These are phyloP conservation scores for Candida ulmi DNA, from an alignment of 805 yeast genomes.

Conservation along the genomic window DNA sequence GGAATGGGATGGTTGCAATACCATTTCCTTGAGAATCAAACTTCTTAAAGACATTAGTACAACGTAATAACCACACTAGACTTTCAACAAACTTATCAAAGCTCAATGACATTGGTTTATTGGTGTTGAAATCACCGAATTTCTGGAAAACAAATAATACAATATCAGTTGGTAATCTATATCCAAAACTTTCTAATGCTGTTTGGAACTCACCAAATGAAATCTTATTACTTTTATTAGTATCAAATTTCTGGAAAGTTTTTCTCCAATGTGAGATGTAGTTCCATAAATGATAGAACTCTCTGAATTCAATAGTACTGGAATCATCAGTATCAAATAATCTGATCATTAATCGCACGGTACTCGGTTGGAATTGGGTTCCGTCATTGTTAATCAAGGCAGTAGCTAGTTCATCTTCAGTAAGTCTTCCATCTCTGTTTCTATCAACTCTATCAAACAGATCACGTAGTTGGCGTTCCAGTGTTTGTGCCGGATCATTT, in stretches of 20 bases:
- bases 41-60: conserved; percentile 74
- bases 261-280: conserved; percentile 62
- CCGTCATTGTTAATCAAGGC: conserved; percentile 63
- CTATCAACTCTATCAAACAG: conserved; percentile 52
- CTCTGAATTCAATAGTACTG: conserved; percentile 45
- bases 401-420: conserved; percentile 49
- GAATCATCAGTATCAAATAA: conserved; percentile 49
- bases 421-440: conserved; percentile 46
- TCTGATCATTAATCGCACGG: conserved; percentile 57
- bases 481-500: conserved; percentile 12
- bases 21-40: conserved; percentile 75
- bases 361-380: conserved; percentile 53
- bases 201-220: conserved; percentile 61
- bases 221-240: conserved; percentile 52
- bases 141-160: conserved; percentile 53
- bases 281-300: conserved; percentile 65
- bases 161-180: conserved; percentile 50
- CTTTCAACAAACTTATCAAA: conserved; percentile 82
- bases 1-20: conserved; percentile 58
- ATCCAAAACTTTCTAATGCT: conserved; percentile 61
- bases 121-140: conserved; percentile 37
- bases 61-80: conserved; percentile 66
- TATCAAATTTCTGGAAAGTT: conserved; percentile 55
- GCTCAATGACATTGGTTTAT: conserved; percentile 39
- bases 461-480: conserved; percentile 42